phyloP scores from a whole-genome alignment of 495 filamentous ascomycete species.

The Trichoderma gamsii region DNA sequence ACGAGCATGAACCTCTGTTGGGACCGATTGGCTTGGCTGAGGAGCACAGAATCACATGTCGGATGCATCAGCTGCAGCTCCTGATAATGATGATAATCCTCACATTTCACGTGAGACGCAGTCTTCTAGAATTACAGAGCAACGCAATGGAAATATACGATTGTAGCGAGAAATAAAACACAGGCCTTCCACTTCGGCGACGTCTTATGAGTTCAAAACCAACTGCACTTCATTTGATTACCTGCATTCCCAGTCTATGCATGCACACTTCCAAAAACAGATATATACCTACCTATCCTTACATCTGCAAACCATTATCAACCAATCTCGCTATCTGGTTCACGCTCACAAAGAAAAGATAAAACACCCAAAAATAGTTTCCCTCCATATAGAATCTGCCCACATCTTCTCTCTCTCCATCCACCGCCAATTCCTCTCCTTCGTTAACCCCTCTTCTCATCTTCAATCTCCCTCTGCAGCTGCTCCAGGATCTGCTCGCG shows the following conservation, averaged over 20 bases:
- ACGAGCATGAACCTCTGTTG: slow-evolving; percentile 6
- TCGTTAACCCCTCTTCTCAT: slow-evolving; percentile 48
- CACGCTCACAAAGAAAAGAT: neutral
- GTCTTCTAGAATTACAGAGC: neutral
- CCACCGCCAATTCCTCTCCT: neutral
- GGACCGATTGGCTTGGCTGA: slow-evolving; percentile 6
- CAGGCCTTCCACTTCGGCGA: neutral
- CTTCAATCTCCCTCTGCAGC: slow-evolving; percentile 54
- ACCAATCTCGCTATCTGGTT: slow-evolving; percentile 14
- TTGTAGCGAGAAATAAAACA: too few species aligned
- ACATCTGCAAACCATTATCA: slow-evolving; percentile 6
- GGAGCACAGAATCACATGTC: neutral
- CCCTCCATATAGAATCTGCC: too few species aligned
- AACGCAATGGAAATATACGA: too few species aligned
- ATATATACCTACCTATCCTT: neutral
- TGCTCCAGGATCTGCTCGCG: slow-evolving; percentile 55
- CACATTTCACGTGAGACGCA: neutral
- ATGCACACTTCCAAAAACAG: neutral
- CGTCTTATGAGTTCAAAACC: neutral
- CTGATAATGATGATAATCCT: neutral
- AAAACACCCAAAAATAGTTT: neutral
- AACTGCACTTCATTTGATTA: neutral
- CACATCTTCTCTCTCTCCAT: neutral
- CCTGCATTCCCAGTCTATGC: neutral
- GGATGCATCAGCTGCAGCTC: neutral